A percentile compares a stretch with the other conserved stretches of the same genome.
These are phyloP conservation scores for Psilocybe tampanensis DNA, from an alignment of 768 basidiomycete genomes.

Conservation along the genomic window DNA sequence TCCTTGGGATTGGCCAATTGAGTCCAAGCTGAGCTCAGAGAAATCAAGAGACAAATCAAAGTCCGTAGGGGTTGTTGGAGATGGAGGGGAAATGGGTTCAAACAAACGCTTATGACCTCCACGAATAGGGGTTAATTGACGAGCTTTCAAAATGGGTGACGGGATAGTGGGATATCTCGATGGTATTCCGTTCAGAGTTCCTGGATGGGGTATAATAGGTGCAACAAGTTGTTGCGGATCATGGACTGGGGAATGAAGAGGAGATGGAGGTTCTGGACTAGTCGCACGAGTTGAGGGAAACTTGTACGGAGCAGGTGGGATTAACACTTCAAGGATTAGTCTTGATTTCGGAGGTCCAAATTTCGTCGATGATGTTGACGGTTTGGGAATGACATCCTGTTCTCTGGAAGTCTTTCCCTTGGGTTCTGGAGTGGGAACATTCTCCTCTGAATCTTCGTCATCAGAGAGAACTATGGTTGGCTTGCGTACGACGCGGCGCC, in stretches of 20 bases:
- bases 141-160: conserved; percentile 39
- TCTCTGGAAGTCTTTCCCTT: conserved; percentile 16
- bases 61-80: conserved; percentile 55
- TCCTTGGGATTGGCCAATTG: conserved; percentile 16
- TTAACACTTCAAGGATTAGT: conserved; percentile 38
- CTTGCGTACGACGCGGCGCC: conserved; percentile 26
- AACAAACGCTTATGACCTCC: conserved; percentile 41
- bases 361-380: conserved; percentile 2
- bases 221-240: neutral
- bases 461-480: conserved; percentile 46
- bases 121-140: conserved; percentile 72
- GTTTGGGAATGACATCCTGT: conserved; percentile 2
- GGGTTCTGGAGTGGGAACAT: conserved; percentile 16
- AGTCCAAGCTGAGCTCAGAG: conserved; percentile 39
- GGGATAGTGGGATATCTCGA: conserved; percentile 21
- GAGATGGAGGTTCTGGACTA: neutral
- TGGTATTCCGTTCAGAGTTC: neutral
- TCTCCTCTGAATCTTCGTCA: conserved; percentile 44
- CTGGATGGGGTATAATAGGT: conserved; percentile 1
- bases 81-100: conserved; percentile 54
- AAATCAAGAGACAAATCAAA: conserved; percentile 56
- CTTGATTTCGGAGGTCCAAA: conserved; percentile 7
- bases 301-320: conserved; percentile 42
- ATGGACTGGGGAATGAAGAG: neutral
- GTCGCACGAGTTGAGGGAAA: neutral